Evolutionary conservation across 495 filamentous ascomycete genomes (phyloP), one percentile per base, ranked within the genome.

Genomic region (Xylaria telfairii): DNA sequence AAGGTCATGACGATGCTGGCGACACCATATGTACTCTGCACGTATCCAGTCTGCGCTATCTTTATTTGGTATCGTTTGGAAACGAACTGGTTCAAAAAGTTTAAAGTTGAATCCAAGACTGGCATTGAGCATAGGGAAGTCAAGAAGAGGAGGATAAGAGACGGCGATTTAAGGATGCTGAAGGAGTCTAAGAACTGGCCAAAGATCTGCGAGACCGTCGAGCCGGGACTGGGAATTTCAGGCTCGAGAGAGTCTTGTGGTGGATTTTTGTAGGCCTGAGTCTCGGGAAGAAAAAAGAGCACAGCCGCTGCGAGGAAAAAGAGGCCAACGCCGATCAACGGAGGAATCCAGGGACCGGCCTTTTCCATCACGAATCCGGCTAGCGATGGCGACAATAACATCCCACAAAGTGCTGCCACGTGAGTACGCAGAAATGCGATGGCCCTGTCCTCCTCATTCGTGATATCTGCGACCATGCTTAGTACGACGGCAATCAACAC

Each of bases 391-490:
- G 85, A 84, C 0, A 86, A 17, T 37, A 77, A 83, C 26, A 84
- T 83, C 5, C 84, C 86, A 4, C 81, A 78, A 75, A 78, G 59
- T 24, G 67, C 65, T 1, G 73, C 70, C 21, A 78, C 75, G 21
- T 78, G 75, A 19, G 74, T 37, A 24, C 77, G 73, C 41, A 78
- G 68, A 65, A 78, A 75, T 39, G 90, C 83, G 4, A 81, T 78
- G 19, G 79, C 82, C 56, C 75, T 83, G 66, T 87, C 80, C 46
- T 81, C 77, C 66, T 90, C 86, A 1, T 77, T 84, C 0, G 86
- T 86, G 12, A 89, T 83, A 74, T 90, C 89, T 0, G 86, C 79
- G 75, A 88, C 83, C 81, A 90, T 86, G 5, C 85, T 87, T 75
- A 84, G 85, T 47, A 89, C 81, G 44, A 89, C 81, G 0, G 85